Evolutionary conservation across 2,329 filamentous ascomycete genomes (phyloP), one percentile per base, ranked within the genome.

Genomic region (Scleromitrula shiraiana): DNA sequence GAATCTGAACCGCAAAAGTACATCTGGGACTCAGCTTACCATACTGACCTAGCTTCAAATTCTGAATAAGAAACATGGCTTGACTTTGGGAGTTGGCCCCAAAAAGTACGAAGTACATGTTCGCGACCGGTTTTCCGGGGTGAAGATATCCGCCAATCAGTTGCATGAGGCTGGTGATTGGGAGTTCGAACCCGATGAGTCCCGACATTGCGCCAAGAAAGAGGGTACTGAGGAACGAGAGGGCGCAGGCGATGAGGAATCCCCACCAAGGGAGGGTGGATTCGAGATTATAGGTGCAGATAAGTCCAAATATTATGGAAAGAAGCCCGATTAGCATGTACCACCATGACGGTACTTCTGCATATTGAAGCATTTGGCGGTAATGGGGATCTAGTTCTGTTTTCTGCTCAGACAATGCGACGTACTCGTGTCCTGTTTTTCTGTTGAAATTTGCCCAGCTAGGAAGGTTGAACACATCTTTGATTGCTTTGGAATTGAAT

Each of bases 91-190:
- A 62, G 60, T 73, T 72, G 55, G 70, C 71, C 42, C 80, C 79
- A 58, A 82, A 87, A 53, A 80, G 83, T 64, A 85, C 85, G 69
- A 87, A 86, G 69, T 86, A 75, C 45, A 55, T 87, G 75, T 85
- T 83, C 39, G 82, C 80, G 52, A 87, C 70, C 2, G 83, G 83
- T 4, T 75, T 75, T 19, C 83, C 83, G 2, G 54, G 54, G 61
- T 64, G 41, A 60, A 65, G 70, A 58, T 73, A 74, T 14, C 71
- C 72, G 22, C 67, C 65, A n/a, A 74, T 65, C 57, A 73, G 68
- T 52, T 73, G 70, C 5, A 69, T 68, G 36, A 74, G 73, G 68
- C 51, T 73, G 72, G 5, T 72, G 61, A 17, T 68, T n/a, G n/a
- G 68, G 3, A 68, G 67, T 49, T 69, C 66, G 50, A 70, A 67